These are phyloP conservation scores for Dactylellina parvicollis DNA, from an alignment of 2,329 filamentous ascomycete species.

Conservation along the genomic window DNA sequence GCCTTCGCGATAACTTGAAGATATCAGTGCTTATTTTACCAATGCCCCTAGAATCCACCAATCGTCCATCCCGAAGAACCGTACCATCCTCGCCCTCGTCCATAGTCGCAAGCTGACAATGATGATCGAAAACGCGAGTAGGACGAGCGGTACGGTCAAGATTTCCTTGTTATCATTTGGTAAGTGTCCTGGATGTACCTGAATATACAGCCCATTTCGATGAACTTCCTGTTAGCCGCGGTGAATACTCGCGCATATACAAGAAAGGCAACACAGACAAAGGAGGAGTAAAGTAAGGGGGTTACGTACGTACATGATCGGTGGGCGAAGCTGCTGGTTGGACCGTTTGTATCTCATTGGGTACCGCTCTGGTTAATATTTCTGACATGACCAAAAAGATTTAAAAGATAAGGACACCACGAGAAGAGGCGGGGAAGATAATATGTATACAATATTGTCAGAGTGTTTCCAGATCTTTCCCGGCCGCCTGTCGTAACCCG, in stretches of 20 bases:
- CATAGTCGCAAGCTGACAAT: slow-evolving; percentile 35
- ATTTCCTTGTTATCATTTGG: slow-evolving; percentile 47
- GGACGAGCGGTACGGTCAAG: slow-evolving; percentile 36
- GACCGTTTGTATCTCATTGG: slow-evolving; percentile 25
- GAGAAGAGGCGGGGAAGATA: not conserved
- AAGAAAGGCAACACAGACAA: not conserved
- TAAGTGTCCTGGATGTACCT: slow-evolving; percentile 53
- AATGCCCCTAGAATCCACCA: slow-evolving; percentile 46
- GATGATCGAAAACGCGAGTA: slow-evolving; percentile 39
- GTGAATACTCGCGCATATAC: slow-evolving; percentile 1
- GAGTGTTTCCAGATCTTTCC: not conserved
- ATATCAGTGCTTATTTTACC: not conserved
- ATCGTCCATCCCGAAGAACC: slow-evolving; percentile 50
- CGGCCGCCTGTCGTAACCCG: not conserved
- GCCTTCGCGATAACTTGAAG: not conserved
- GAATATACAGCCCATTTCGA: slow-evolving; percentile 18
- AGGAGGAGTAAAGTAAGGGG: not conserved
- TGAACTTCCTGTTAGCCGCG: slow-evolving; percentile 37
- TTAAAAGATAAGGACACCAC: not conserved
- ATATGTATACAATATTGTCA: not conserved
- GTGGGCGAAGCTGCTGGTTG: slow-evolving; percentile 40
- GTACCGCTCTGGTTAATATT: slow-evolving; percentile 20
- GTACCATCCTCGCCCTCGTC: slow-evolving; percentile 43
- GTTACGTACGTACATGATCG: slow-evolving; percentile 52
- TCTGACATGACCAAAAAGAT: slow-evolving; percentile 33